Base-by-base conservation (phyloP, 2,329 filamentous ascomycete genomes). In the Nothophaeocryptopus gaeumannii region DNA sequence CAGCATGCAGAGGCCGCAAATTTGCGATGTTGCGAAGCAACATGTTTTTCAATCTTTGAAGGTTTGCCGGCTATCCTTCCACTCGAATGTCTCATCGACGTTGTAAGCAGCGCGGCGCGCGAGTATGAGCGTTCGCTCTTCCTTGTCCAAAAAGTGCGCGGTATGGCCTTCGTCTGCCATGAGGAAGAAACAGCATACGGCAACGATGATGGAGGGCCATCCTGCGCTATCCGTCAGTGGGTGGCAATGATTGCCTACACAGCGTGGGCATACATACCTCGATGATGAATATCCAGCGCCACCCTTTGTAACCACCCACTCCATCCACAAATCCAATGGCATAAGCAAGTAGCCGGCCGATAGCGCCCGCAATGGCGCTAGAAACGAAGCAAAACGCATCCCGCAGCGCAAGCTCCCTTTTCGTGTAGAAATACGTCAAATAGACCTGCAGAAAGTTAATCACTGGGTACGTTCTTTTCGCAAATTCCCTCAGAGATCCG, bases 31-130 rank as follows among this genome's bases (percentile, higher is more conserved):
- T 55, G 78, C 84, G 64, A 89, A 89, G 1, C 78, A 70, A 76
- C 83, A 89, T 16, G 88, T 80, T 65, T 86, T 89, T 85, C 85
- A 89, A 67, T 92, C 88, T 55, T 74, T 78, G 52, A 88, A 81
- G 0, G 83, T 85, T 47, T 79, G 79, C 55, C 76, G 71, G 62
- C 88, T 84, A 61, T 91, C 87, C 8, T 70, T 66, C 69, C 78
- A 81, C 56, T 81, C 75, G 56, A 83, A 80, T 26, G 76, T 69
- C 34, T 72, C 70, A 8, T 73, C 74, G 43, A 73, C 68, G 0
- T 72, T 72, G 1, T 76, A 71, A 58, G 84, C 75, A 0, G 74
- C 72, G n/a, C 78, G 74, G 2, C 77, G 71, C 2, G 69, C 64
- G 1, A 70, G 63, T 51, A 84, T 78, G 8, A 89, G 72, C 5